phyloP scores from a whole-genome alignment of 2,329 filamentous ascomycete species.

The Talaromyces sp. region DNA sequence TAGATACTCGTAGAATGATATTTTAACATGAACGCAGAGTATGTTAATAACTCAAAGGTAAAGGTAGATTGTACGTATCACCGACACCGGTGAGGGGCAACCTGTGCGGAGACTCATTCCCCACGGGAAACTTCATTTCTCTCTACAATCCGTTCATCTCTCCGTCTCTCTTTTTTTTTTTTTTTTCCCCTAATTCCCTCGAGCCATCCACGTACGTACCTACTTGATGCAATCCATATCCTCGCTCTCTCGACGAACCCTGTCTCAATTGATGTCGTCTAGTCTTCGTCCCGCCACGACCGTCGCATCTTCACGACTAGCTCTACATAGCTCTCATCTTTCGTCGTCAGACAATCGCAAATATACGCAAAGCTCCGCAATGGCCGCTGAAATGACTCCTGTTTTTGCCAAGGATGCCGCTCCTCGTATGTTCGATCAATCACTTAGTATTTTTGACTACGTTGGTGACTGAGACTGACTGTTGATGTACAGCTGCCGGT shows the following conservation, averaged over 20 bases:
- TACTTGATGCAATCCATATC: neutral
- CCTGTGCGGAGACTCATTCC: neutral
- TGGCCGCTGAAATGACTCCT: slow-evolving; percentile 37
- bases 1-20: too few species aligned
- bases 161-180: neutral
- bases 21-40: too few species aligned
- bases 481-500: slow-evolving; percentile 33
- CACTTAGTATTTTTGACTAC: neutral
- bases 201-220: neutral
- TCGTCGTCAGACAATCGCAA: neutral
- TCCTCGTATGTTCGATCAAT: slow-evolving; percentile 38
- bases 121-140: slow-evolving; percentile 13
- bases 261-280: slow-evolving; percentile 11
- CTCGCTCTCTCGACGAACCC: neutral
- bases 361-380: slow-evolving; percentile 21
- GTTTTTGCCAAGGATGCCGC: slow-evolving; percentile 44
- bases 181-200: neutral
- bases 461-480: neutral
- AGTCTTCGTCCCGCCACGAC: neutral
- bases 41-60: too few species aligned
- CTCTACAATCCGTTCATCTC: neutral
- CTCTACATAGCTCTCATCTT: slow-evolving; percentile 8
- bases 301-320: neutral
- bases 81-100: slow-evolving; percentile 13
- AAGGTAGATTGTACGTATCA: neutral